Evolutionary conservation across 768 basidiomycete species (phyloP).

Genomic region (Dioszegia hungarica): DNA sequence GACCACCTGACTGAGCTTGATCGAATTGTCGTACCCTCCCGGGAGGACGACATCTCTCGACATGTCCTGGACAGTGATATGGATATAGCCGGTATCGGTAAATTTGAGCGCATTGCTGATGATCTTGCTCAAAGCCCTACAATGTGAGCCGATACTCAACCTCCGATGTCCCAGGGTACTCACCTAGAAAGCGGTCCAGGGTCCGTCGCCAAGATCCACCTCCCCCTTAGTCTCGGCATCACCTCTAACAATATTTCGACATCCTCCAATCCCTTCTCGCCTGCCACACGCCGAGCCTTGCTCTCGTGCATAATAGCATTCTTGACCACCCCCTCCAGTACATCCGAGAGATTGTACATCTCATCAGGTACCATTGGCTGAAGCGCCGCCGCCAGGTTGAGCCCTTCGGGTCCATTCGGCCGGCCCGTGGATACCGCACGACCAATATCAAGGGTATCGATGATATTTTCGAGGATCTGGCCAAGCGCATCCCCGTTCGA

Average conservation of each 20-base stretch:
- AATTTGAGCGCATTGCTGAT: constrained; percentile 42
- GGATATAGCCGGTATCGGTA: constrained; percentile 38
- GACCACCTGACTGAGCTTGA: constrained; percentile 31
- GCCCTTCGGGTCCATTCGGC: neutral
- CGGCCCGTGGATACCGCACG: neutral
- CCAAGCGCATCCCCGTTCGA: constrained; percentile 32
- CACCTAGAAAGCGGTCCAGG: constrained; percentile 30
- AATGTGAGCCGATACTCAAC: neutral
- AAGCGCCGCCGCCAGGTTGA: no score
- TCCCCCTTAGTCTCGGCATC: constrained; percentile 35
- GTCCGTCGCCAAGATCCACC: constrained; percentile 36
- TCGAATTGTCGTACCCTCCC: constrained; percentile 36
- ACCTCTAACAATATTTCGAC: constrained; percentile 45
- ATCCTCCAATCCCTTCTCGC: constrained; percentile 26
- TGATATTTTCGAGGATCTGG: constrained; percentile 40
- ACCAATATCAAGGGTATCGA: constrained; percentile 46
- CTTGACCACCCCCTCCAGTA: constrained; percentile 30
- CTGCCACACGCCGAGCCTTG: constrained; percentile 25
- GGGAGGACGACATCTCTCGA: constrained; percentile 33
- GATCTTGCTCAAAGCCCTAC: constrained; percentile 40
- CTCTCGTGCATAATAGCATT: constrained; percentile 29
- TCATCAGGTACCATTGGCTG: neutral
- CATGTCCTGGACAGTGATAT: constrained; percentile 42
- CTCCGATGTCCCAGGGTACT: neutral
- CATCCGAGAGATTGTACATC: constrained; percentile 13